These are phyloP conservation scores for Leccinum fibrillosum DNA, from an alignment of 768 basidiomycete genomes.

Conservation along the genomic window DNA sequence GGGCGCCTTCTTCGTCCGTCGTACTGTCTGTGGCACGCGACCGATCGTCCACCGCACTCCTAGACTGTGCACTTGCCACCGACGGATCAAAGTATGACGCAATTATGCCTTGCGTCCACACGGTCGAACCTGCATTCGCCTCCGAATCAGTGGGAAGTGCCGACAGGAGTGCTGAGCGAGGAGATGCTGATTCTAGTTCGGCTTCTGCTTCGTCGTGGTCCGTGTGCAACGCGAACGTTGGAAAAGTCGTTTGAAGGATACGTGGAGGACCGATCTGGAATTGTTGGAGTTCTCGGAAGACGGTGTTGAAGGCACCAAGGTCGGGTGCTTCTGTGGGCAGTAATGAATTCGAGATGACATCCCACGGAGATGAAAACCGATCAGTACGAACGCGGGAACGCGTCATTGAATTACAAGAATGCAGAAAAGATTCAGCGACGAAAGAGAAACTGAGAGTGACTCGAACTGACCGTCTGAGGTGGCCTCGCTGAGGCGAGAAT, in stretches of 20 bases:
- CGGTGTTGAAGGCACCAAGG: conserved; percentile 67
- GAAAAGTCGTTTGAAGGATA: conserved; percentile 18
- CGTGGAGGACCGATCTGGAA: conserved; percentile 45
- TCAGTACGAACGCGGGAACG: conserved; percentile 4
- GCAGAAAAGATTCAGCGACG: conserved; percentile 3
- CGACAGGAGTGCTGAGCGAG: conserved; percentile 22
- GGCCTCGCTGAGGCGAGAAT: conserved; percentile 42
- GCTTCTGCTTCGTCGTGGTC: conserved; percentile 17
- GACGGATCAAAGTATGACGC: conserved; percentile 51
- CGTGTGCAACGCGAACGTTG: conserved; percentile 6
- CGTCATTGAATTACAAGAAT: neutral
- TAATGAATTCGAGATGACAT: neutral
- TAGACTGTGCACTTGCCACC: conserved; percentile 25
- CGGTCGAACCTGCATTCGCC: conserved; percentile 52
- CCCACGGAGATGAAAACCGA: conserved; percentile 12
- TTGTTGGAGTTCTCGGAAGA: conserved; percentile 63
- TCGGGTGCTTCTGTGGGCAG: conserved; percentile 55
- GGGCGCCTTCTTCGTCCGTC: conserved; percentile 15
- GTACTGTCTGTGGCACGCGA: conserved; percentile 24
- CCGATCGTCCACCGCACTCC: conserved; percentile 25
- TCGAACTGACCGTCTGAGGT: conserved; percentile 47
- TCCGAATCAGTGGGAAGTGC: conserved; percentile 32
- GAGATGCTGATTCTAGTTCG: conserved; percentile 28
- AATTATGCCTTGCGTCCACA: conserved; percentile 60
- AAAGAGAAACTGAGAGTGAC: neutral